Evolutionary conservation across 805 yeast species (phyloP), one percentile per base, ranked within the genome.

Genomic region (Wilhelminamyces savonicus): DNA sequence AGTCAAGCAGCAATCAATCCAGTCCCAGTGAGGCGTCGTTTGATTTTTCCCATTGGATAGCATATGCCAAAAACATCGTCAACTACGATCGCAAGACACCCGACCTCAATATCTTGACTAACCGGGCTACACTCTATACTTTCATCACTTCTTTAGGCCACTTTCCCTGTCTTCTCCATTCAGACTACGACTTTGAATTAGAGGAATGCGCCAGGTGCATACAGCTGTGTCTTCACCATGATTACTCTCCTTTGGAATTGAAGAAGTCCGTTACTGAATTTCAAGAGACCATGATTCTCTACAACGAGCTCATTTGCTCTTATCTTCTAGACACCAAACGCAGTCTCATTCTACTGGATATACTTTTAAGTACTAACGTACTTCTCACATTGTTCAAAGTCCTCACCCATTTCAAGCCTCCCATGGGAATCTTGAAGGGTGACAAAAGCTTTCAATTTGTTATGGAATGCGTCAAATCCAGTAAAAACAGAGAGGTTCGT

Each of bases 341-440:
- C 10, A 23, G 28, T 2, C 19, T 25, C 8, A 15, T 54, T 12
- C 30, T 31, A 13, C 24, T 32, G 3, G 46, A 52, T 26, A 50
- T 53, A 5, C 31, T 61, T n/a, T 26, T 61, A n/a, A 41, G 51
- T 8, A 36, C 66, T 13, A 67, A 75, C 29, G 61, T 73, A 7
- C 51, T 73, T 10, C 41, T 80, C 4, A 42, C 75, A 0, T 39
- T 80, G 7, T 66, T 59, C 43, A 68, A 69, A 40, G 44, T 78
- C 1, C 72, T 78, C 34, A 46, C 65, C 3, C 74, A 78, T 24
- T 80, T 50, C 43, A 62, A 69, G 29, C 73, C 80, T 0, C 76
- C 77, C 4, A 37, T 44, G 41, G 26, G 36, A 10, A 35, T 38
- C 5, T 23, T 44, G 62, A 23, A 43, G 30, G 12, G 40, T 30